phyloP scores from a whole-genome alignment of 1,139 yeast species.

The Pichia cactophila region DNA sequence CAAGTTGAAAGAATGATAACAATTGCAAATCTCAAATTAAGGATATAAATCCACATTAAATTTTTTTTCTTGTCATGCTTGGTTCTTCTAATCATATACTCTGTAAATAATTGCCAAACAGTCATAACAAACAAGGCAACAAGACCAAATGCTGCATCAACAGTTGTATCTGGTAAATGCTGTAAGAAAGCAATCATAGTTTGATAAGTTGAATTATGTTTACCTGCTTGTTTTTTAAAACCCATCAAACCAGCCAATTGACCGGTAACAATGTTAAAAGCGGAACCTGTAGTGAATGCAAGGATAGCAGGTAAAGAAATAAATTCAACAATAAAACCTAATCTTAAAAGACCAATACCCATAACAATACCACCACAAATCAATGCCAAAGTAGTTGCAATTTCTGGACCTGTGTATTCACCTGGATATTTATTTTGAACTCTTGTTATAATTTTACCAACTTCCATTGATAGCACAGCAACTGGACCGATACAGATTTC shows the following conservation, averaged over 20 bases:
- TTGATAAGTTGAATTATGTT: conserved; percentile 62
- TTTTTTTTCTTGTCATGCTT: conserved; percentile 39
- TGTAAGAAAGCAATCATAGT: conserved; percentile 69
- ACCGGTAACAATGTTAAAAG: conserved; percentile 70
- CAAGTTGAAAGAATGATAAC: conserved; percentile 71
- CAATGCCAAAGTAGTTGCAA: conserved; percentile 73
- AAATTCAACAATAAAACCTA: conserved; percentile 82
- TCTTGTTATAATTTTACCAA: conserved; percentile 63
- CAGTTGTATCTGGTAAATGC: conserved; percentile 54
- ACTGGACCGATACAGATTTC: conserved; percentile 96
- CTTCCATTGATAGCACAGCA: conserved; percentile 88
- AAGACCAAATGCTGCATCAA: conserved; percentile 86
- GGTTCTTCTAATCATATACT: conserved; percentile 49
- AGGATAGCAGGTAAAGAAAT: conserved; percentile 87
- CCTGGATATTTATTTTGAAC: conserved; percentile 41
- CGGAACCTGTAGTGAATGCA: conserved; percentile 95
- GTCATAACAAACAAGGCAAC: conserved; percentile 62
- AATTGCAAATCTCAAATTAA: conserved; percentile 74
- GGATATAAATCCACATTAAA: conserved; percentile 54
- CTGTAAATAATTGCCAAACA: conserved; percentile 55
- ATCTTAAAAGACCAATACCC: conserved; percentile 71
- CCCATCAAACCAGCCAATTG: conserved; percentile 89
- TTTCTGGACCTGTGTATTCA: conserved; percentile 48
- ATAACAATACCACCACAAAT: conserved; percentile 80
- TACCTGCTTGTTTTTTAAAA: conserved; percentile 52